Base-by-base conservation (phyloP, 805 yeast genomes). In the Lachancea lanzarotensis region DNA sequence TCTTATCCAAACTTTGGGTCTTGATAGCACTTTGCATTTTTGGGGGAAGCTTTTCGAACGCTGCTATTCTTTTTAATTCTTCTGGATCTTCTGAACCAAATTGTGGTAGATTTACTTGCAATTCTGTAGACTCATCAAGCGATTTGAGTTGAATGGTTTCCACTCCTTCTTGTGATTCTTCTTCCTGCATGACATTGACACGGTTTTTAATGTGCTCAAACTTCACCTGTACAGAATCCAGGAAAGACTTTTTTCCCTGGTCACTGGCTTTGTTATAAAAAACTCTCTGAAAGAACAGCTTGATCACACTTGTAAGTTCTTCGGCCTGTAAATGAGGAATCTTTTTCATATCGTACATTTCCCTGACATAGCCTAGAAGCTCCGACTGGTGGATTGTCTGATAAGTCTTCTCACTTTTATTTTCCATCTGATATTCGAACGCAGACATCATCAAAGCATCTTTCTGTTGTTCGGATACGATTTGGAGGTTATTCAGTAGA, bases 401-500 rank as follows among this genome's bases (percentile, higher is more conserved):
- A 48, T 73, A 74, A 9, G 95, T 79, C 6, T 63, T 60, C 5
- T 52, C 49, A 0, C 74, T 57, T 39, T 87, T 74, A 17, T 80
- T 83, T 12, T 74, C 78, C 49, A 91, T 71, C 61, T 88, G 87
- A 45, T 72, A 70, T 56, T 91, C 95, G 63, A 93, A 93, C 0
- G 97, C 95, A 17, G 82, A 82, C 96, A 91, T 90, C 60, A 90
- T 72, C 47, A 93, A 76, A 0, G 95, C 87, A 63, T 93, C 98
- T 59, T 90, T 88, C 61, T 93, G 97, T 49, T 81, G 81, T 52
- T 83, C 88, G 3, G 79, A 78, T 40, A 90, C 78, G 46, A 93
- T 85, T 46, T 75, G 71, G 33, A 85, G 78, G 63, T 82, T 86
- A 61, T 59, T 61, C 37, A 72, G 68, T 52, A 52, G 84, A 67